Base-by-base conservation (phyloP, 768 basidiomycete genomes). In the Nidularia pulvinata region DNA sequence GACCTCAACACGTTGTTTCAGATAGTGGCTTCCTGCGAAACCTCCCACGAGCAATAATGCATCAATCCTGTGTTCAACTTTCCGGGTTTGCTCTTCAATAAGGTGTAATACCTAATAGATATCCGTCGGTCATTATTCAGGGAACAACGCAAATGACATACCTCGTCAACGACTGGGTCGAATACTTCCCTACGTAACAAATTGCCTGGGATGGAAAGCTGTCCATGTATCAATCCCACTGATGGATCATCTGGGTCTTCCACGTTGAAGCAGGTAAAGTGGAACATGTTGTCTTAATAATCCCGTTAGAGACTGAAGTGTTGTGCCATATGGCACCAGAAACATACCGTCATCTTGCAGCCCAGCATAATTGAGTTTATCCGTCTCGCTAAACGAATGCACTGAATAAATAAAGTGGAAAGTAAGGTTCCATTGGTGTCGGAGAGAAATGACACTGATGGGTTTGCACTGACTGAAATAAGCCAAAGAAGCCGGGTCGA, bases 1-100 rank as follows among this genome's bases (percentile, higher is more conserved):
- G 10, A 86, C 90, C 78, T 92, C 81, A 39, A 94, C 87, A 56
- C 84, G 81, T 62, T 83, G 78, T 71, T 89, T 91, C 58, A 94
- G 75, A 69, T 95, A 94, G 65, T 91, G 87, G 67, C 89, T 89
- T 6, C 87, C 90, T 48, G 88, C 88, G 68, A 95, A 95, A 51
- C 93, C 93, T 69, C 93, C 93, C 65, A 95, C 92, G 62, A 95
- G 83, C 59, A 95, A 82, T 49, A 95, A 72, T 7, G 92, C 93
- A 76, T 94, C 85, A 65, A 94, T 82, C 46, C 75, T 75, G 63
- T 89, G 86, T 64, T 88, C 80, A 49, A 88, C 77, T 65, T 78
- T 82, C 57, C 72, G 72, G 49, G 84, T 74, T 69, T 93, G 92
- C 19, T 86, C 86, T 60, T 92, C 89, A 60, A 94, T 85, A 61